phyloP scores from a whole-genome alignment of 2,329 filamentous ascomycete species.

The Diatrype stigma region DNA sequence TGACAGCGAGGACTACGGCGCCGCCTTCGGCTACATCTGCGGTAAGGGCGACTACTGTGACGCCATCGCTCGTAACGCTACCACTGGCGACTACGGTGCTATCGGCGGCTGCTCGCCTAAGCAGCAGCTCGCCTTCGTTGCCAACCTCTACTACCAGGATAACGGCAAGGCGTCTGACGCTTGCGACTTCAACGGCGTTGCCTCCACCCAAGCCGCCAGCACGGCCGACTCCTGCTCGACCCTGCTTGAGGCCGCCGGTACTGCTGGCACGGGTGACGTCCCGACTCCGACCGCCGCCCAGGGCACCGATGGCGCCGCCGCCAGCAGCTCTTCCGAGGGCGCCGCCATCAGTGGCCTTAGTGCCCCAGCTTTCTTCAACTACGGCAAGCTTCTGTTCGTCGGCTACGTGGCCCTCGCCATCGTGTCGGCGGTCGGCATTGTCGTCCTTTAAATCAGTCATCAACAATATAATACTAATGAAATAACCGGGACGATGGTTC shows the following conservation, averaged over 20 bases:
- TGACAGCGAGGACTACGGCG: slow-evolving; percentile 53
- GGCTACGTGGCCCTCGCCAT: slow-evolving; percentile 45
- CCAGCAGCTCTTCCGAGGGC: slow-evolving; percentile 26
- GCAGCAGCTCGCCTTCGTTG: slow-evolving; percentile 69
- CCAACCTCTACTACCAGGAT: slow-evolving; percentile 66
- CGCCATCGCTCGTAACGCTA: slow-evolving; percentile 65
- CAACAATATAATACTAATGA: neutral
- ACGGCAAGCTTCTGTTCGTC: slow-evolving; percentile 34
- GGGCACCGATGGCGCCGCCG: slow-evolving; percentile 36
- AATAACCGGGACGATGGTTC: neutral
- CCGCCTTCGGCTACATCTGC: slow-evolving; percentile 73
- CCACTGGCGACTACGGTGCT: slow-evolving; percentile 66
- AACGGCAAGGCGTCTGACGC: slow-evolving; percentile 52
- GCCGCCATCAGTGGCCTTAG: slow-evolving; percentile 39
- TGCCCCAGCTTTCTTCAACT: slow-evolving; percentile 24
- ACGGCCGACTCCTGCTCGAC: slow-evolving; percentile 50
- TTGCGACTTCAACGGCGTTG: slow-evolving; percentile 69
- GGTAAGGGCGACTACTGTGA: slow-evolving; percentile 54
- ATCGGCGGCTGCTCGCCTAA: slow-evolving; percentile 71
- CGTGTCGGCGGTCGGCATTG: slow-evolving; percentile 49
- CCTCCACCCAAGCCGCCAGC: slow-evolving; percentile 45
- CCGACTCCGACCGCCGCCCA: slow-evolving; percentile 37
- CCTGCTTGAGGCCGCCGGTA: slow-evolving; percentile 60
- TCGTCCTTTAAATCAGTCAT: slow-evolving; percentile 43
- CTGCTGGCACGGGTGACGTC: slow-evolving; percentile 54